Conservation (phyloP, 129 eudicot genomes). For the Oenanthe sinensis region DNA sequence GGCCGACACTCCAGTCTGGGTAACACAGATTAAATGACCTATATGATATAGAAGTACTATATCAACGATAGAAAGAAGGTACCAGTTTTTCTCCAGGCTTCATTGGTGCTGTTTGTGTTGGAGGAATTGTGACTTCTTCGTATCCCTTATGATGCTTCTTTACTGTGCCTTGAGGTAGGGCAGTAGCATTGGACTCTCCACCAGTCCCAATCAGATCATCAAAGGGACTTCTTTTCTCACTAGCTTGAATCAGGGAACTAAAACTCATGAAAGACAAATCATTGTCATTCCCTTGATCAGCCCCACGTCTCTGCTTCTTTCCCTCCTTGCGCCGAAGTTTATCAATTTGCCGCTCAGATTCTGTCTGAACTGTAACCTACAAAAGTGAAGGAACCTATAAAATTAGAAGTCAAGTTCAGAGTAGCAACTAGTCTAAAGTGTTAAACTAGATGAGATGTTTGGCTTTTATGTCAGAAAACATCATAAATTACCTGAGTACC, state of each 20-base stretch:
- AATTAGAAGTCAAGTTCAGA: slow-evolving; percentile 7
- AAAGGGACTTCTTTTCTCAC: slow-evolving; percentile 70
- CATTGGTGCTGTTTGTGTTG: slow-evolving; percentile 83
- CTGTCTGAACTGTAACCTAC: slow-evolving; percentile 96
- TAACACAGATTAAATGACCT: background rate
- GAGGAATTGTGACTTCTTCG: slow-evolving; percentile 94
- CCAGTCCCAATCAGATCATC: slow-evolving; percentile 89
- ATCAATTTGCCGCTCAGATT: slow-evolving; percentile 74
- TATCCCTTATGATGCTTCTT: slow-evolving; percentile 90
- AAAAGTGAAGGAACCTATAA: background rate
- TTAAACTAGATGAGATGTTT: background rate
- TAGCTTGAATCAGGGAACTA: slow-evolving; percentile 83
- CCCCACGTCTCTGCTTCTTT: slow-evolving; percentile 71
- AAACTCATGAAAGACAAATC: slow-evolving; percentile 55
- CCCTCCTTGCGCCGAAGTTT: slow-evolving; percentile 98
- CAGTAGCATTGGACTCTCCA: slow-evolving; percentile 56
- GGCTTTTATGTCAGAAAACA: background rate
- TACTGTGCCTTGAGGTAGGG: slow-evolving; percentile 94
- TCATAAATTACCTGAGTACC: slow-evolving; percentile 67
- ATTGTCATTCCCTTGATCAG: slow-evolving; percentile 63
- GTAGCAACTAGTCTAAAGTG: slow-evolving; percentile 8
- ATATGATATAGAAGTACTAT: background rate
- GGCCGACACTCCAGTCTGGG: background rate
- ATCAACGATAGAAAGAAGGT: slow-evolving; percentile 16
- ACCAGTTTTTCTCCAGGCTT: slow-evolving; percentile 95